phyloP scores from a whole-genome alignment of 352 stramenopile species.

The Thalassiosira allenii region DNA sequence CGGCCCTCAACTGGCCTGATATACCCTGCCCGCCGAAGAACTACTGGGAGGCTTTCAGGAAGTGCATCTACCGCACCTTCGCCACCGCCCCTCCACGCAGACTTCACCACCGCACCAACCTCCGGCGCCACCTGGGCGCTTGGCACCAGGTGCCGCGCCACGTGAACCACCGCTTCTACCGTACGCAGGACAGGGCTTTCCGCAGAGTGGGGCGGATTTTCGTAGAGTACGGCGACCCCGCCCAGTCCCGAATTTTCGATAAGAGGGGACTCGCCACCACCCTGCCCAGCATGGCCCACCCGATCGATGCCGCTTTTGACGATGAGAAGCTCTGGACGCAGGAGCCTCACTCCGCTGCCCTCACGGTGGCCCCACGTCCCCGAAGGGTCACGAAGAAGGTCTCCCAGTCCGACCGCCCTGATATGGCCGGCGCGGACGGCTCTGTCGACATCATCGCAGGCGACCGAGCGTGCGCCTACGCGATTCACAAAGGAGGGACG shows the following conservation, averaged over 20 bases:
- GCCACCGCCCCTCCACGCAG: neutral
- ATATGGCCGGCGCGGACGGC: neutral
- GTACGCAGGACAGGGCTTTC: neutral
- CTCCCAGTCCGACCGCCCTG: neutral
- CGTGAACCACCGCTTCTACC: neutral
- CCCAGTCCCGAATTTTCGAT: too few species aligned
- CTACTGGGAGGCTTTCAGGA: neutral
- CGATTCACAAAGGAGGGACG: neutral
- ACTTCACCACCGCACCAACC: neutral
- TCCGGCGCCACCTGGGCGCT: too few species aligned
- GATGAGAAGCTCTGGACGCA: neutral
- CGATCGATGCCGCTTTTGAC: neutral
- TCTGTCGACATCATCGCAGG: constrained; percentile 4
- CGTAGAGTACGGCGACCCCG: neutral
- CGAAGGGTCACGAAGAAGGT: neutral
- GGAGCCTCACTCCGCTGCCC: neutral
- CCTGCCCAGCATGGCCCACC: neutral
- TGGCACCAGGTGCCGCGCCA: neutral
- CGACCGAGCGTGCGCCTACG: neutral
- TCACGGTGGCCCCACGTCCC: neutral
- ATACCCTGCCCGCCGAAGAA: neutral
- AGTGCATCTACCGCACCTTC: neutral
- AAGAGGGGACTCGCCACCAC: neutral
- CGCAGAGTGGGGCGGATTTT: neutral
- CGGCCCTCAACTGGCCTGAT: constrained; percentile 9